Evolutionary conservation across 2,329 filamentous ascomycete genomes (phyloP).

Genomic region (Raffaelea albimanens): DNA sequence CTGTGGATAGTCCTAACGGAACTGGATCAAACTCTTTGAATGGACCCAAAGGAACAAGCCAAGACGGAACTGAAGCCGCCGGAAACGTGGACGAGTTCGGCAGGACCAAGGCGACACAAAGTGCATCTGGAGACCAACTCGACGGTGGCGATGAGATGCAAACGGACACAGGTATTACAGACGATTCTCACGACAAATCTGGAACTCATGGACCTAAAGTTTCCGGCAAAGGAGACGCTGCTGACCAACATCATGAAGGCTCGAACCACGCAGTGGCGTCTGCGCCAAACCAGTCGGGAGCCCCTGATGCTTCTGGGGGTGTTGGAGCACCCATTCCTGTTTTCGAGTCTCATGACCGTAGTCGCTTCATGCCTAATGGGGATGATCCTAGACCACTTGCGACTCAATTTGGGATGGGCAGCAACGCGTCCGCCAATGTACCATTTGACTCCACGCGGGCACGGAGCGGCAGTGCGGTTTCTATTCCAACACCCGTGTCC

Average conservation of each 20-base stretch:
- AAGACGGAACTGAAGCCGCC: no score
- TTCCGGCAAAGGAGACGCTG: no score
- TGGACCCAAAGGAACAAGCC: background rate
- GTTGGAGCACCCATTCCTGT: slow-evolving; percentile 2
- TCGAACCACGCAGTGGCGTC: no score
- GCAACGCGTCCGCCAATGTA: background rate
- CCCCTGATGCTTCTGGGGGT: slow-evolving; percentile 1
- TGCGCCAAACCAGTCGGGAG: no score
- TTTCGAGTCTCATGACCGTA: slow-evolving; percentile 4
- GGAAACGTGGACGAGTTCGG: no score
- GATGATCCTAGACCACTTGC: no score
- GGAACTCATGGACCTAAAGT: no score
- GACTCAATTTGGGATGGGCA: slow-evolving; percentile 3
- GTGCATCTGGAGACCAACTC: background rate
- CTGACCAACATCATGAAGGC: no score
- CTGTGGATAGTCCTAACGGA: background rate
- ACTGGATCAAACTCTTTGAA: no score
- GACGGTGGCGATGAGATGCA: background rate
- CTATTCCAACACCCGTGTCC: slow-evolving; percentile 3
- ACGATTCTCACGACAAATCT: no score
- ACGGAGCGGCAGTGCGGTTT: slow-evolving; percentile 2
- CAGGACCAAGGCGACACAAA: no score
- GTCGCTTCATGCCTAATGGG: background rate
- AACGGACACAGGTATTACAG: no score
- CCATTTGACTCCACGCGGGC: background rate